phyloP scores from a whole-genome alignment of 202 grass and related monocot genomes.

The Setaria viridis region DNA sequence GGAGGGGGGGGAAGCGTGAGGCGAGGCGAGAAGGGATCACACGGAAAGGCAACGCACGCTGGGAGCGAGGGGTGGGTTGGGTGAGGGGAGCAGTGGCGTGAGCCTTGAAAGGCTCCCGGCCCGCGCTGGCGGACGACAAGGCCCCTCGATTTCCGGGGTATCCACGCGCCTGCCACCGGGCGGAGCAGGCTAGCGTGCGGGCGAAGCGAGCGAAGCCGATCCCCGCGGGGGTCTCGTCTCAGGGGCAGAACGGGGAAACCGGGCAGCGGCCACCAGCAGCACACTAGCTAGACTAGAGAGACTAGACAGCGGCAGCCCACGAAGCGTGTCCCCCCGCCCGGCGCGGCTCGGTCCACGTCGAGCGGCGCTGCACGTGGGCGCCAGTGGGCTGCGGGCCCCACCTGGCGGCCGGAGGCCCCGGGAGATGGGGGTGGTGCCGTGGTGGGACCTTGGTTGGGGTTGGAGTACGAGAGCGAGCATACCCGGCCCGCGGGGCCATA shows the following conservation, averaged over 20 bases:
- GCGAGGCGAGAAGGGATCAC: slow-evolving; percentile 44
- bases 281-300: background rate
- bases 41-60: slow-evolving; percentile 23
- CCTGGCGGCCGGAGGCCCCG: background rate
- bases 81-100: slow-evolving; percentile 46
- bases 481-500: background rate
- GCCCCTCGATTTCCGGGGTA: slow-evolving; percentile 31
- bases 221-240: background rate
- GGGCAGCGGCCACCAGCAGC: background rate
- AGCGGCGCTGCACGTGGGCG: slow-evolving; percentile 58
- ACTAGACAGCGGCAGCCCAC: slow-evolving; percentile 19
- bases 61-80: background rate
- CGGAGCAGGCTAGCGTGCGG: background rate
- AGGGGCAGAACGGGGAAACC: slow-evolving; percentile 21
- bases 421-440: too few species aligned
- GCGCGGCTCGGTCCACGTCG: slow-evolving; percentile 52
- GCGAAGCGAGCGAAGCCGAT: background rate
- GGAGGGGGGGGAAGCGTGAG: background rate
- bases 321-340: slow-evolving; percentile 38
- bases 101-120: slow-evolving; percentile 29
- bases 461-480: background rate
- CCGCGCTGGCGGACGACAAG: background rate
- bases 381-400: slow-evolving; percentile 31
- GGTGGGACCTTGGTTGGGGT: background rate
- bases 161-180: slow-evolving; percentile 25